Evolutionary conservation across 345 rosid genomes (phyloP), one percentile per base, ranked within the genome.

Genomic region (Bruguiera parviflora): DNA sequence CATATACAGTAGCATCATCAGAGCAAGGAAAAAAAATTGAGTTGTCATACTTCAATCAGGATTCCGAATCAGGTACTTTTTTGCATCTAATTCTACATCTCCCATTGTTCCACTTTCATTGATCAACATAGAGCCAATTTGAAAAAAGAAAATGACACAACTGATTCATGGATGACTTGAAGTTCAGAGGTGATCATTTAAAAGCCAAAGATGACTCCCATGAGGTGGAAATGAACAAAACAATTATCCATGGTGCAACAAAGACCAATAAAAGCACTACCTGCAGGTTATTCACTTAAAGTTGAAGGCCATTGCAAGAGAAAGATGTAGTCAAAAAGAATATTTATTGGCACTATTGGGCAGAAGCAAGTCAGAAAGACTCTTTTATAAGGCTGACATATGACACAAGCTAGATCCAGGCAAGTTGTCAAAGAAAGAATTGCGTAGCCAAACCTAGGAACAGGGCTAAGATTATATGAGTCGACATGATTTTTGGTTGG

Each of bases 131-230:
- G 3, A 43, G 5, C 19, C 5, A 15, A 43, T 43, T 3, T 0
- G 0, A 3, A 43, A 43, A 43, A 43, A 15, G 16, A 43, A 43
- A 13, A 13, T 39, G 46, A 10, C 4, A 37, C 3, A 43, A 43
- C 49, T 3, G 19, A 43, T 11, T 43, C 18, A 43, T 43, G 49
- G 16, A 43, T 43, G 49, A 43, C 49, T 3, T 18, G 15, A 43
- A 43, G 18, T 43, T 39, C 37, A 33, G 10, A 39, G 10, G 15
- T 0, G 10, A 33, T 32, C 22, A 3, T 16, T 39, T 63, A 22
- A 28, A 65, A 53, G 27, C 28, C 21, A 53, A 53, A 65, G 69
- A 52, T n/a, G 7, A 29, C 59, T 51, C 68, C 46, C 6, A 11
- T n/a, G 18, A 65, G 29, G 47, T 52, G 47, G 59, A 67, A 53